phyloP scores from a whole-genome alignment of 148 eudicot species.

The Gaultheria prostrata region DNA sequence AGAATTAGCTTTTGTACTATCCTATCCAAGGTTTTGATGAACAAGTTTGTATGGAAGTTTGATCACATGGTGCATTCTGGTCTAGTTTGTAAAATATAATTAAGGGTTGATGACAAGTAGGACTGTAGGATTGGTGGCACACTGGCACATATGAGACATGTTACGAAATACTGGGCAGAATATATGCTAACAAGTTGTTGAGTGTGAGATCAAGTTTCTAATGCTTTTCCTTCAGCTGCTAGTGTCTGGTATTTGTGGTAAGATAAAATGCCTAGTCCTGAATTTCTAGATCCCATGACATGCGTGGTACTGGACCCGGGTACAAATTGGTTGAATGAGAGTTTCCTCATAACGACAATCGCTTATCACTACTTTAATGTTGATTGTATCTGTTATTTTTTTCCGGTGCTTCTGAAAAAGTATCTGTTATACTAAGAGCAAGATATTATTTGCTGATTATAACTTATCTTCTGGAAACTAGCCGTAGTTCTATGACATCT shows the following conservation, averaged over 20 bases:
- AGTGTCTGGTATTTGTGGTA: neutral
- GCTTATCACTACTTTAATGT: neutral
- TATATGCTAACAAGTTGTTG: neutral
- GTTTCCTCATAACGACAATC: neutral
- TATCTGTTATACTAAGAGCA: neutral
- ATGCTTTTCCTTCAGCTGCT: neutral
- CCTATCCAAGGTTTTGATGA: neutral
- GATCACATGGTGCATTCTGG: neutral
- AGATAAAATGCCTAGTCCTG: neutral
- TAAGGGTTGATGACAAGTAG: neutral
- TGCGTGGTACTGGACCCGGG: neutral
- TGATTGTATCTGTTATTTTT: neutral
- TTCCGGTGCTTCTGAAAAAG: too few species aligned
- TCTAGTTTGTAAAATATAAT: neutral
- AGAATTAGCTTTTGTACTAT: neutral
- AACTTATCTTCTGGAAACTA: neutral
- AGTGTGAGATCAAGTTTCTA: neutral
- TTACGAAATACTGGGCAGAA: neutral
- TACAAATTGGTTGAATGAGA: neutral
- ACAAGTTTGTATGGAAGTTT: neutral
- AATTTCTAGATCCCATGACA: constrained; percentile 1
- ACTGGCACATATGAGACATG: neutral
- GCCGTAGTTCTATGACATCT: neutral
- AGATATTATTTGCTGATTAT: neutral
- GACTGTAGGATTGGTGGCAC: neutral